Evolutionary conservation across 176 grass and related monocot species (phyloP).

Genomic region (Dendrocalamus sinicus): DNA sequence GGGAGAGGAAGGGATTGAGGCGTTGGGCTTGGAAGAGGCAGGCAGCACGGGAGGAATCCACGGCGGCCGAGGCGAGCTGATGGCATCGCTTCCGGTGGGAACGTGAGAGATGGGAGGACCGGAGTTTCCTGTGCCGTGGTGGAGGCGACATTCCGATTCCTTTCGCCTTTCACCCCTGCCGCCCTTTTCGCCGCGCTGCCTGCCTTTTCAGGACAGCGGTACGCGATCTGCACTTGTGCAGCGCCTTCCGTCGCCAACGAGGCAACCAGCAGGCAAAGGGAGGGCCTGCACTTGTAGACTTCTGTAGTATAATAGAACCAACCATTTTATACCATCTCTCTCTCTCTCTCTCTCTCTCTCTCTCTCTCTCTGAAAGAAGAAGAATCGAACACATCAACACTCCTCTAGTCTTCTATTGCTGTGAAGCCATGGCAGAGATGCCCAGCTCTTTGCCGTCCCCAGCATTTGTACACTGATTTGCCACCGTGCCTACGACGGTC

Average conservation of each 20-base stretch:
- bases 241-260: slow-evolving; percentile 8
- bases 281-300: too few species aligned
- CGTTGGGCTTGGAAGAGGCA: slow-evolving; percentile 19
- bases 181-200: neutral
- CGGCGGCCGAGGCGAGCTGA: neutral
- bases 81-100: neutral
- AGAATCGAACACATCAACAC: neutral
- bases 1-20: slow-evolving; percentile 45
- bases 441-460: too few species aligned
- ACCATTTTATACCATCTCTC: too few species aligned
- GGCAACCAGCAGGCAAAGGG: neutral
- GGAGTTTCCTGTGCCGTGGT: slow-evolving; percentile 32
- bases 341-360: too few species aligned
- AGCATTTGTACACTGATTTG: too few species aligned
- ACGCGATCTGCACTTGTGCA: too few species aligned
- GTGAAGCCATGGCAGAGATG: too few species aligned
- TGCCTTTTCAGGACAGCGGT: neutral
- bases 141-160: slow-evolving; percentile 55
- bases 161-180: slow-evolving; percentile 4
- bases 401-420: too few species aligned
- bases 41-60: slow-evolving; percentile 77
- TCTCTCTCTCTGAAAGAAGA: neutral
- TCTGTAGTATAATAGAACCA: too few species aligned
- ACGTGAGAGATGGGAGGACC: neutral
- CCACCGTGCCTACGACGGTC: too few species aligned